Conservation (phyloP, 148 eudicot species). For the Chenopodium berlandieri region DNA sequence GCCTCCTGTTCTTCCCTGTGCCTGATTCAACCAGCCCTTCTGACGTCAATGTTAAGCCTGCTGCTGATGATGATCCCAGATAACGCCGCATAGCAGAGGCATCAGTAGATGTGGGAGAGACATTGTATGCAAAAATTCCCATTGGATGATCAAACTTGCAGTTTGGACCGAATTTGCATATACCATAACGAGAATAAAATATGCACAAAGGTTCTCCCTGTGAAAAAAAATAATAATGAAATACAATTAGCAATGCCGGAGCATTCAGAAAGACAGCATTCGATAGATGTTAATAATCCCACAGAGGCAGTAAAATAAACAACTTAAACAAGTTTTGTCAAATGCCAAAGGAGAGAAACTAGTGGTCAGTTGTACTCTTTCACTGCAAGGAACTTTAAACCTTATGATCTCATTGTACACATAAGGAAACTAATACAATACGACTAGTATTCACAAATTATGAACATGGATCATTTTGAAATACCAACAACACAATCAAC, state of each 20-base stretch:
- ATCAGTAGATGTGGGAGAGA: constrained; percentile 52
- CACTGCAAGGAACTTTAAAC: neutral
- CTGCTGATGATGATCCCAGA: constrained; percentile 63
- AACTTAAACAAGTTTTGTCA: neutral
- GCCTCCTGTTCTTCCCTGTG: constrained; percentile 48
- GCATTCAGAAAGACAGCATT: neutral
- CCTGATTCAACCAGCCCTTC: constrained; percentile 49
- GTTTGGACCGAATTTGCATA: constrained; percentile 96
- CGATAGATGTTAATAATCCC: too few species aligned
- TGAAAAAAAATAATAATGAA: neutral
- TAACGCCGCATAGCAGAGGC: constrained; percentile 52
- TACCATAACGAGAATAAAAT: constrained; percentile 89
- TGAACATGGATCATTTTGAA: neutral
- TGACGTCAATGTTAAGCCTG: constrained; percentile 39
- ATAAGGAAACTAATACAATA: neutral
- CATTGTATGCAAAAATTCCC: constrained; percentile 62
- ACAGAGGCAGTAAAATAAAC: neutral
- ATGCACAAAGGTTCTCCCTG: constrained; percentile 94
- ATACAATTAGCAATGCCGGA: neutral
- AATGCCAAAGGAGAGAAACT: neutral
- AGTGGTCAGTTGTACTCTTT: neutral
- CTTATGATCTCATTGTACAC: neutral
- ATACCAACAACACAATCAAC: too few species aligned
- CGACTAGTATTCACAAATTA: neutral
- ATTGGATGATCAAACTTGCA: constrained; percentile 92